Evolutionary conservation across 257 asterid species (phyloP), one percentile per base, ranked within the genome.

Genomic region (Solanum chaucha): DNA sequence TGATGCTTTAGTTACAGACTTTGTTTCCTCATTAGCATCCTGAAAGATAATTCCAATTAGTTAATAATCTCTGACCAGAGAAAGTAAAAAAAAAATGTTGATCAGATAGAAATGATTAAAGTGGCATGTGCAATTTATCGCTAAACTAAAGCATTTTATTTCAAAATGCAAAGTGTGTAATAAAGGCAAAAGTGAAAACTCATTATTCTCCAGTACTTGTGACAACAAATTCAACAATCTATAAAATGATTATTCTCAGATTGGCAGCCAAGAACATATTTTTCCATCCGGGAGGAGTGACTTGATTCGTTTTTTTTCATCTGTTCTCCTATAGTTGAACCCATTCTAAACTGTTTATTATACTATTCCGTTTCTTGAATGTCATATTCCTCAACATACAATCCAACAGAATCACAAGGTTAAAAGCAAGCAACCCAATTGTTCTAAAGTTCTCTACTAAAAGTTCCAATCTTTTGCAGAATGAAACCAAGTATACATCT

Each of bases 1-100:
- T 41, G 98, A 94, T 85, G 98, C 98, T 89, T 94, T 96, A 30
- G 96, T 96, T 58, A 94, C 94, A 48, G 98, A 90, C 88, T 94
- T 95, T 36, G 98, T 95, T 87, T 95, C 98, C 93, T 95, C 99
- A 35, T 96, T 94, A 44, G 96, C 95, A 84, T 96, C 98, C 98
- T 96, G 92, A 86, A 89, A 81, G 10, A 81, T 9, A 48, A 17
- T 17, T 48, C 17, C 44, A 48, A 15, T 48, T 19, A 48, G 44
- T 28, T 44, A 78, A 5, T 44, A 14, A 26, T 44, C 17, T 44
- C 26, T 5, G 61, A 78, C 84, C 84, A 78, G 65, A 78, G 65
- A 78, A 78, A 78, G 9, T 30, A 30, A 30, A 30, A 30, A 30
- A 30, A 30, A 30, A 28, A 28, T 13, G 40, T 59, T 5, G 14